Conservation (phyloP, 306 rosid species). For the Castanea sativa region DNA sequence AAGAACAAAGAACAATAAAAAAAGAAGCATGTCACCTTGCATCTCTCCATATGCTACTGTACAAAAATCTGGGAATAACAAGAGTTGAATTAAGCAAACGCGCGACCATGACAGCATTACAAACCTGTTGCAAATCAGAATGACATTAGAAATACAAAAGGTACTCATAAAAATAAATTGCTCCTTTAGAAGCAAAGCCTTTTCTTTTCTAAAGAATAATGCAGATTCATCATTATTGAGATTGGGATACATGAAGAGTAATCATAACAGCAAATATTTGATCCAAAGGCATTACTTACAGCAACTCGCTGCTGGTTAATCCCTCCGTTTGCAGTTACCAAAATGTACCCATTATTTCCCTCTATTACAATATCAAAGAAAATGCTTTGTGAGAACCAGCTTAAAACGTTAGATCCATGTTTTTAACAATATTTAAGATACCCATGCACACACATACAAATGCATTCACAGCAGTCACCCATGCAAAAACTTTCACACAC, state of each 20-base stretch:
- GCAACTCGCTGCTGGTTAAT: conserved; percentile 96
- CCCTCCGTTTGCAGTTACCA: conserved; percentile 98
- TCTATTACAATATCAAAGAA: conserved; percentile 39
- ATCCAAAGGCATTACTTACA: conserved; percentile 54
- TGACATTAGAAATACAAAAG: conserved; percentile 4
- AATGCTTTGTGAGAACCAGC: conserved; percentile 31
- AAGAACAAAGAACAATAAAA: conserved; percentile 13
- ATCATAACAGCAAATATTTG: conserved; percentile 11
- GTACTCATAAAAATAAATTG: neutral
- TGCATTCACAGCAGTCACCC: conserved; percentile 1
- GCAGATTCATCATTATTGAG: conserved; percentile 18
- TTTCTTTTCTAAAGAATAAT: conserved; percentile 8
- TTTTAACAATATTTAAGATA: neutral
- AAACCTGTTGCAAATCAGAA: conserved; percentile 62
- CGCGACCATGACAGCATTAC: conserved; percentile 86
- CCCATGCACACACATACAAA: conserved; percentile 6
- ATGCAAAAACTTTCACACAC: conserved; percentile 5
- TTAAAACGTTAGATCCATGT: neutral
- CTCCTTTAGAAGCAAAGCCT: neutral
- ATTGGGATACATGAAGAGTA: neutral
- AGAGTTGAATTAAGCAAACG: conserved; percentile 77
- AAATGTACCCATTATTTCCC: conserved; percentile 77
- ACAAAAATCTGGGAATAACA: conserved; percentile 86
- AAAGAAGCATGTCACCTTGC: conserved; percentile 57
- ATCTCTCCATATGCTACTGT: conserved; percentile 95